Evolutionary conservation across 2,329 filamentous ascomycete genomes (phyloP), one percentile per base, ranked within the genome.

Genomic region (Microascus cirrosus): DNA sequence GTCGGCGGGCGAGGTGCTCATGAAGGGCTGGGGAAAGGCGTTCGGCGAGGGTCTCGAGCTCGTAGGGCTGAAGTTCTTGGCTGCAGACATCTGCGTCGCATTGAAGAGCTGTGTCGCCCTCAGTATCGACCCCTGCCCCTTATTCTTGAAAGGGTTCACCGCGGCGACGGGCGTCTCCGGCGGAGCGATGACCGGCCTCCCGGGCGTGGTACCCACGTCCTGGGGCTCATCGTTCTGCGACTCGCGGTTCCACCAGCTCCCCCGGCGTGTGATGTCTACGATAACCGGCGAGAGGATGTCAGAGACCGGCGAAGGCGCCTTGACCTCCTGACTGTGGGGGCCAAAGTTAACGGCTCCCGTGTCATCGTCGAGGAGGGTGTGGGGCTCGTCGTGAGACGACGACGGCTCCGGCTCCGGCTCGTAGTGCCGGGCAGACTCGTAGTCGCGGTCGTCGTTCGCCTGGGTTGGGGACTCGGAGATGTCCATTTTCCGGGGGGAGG

Each of bases 1-100:
- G 32, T n/a, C 48, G 39, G 45, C 57, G 45, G 56, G 56, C 22
- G 54, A 56, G 54, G 36, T 55, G 20, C 48, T 53, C 20, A 8
- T 2, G 13, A 51, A 56, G n/a, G 15, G 45, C 32, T 48, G 42
- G 51, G 55, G 54, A 48, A 53, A 59, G 34, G 15, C 24, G 52
- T 58, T 42, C 15, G 80, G 80, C 1, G 81, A 84, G 0, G 81
- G 81, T 12, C 80, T 73, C 1, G 80, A 83, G 1, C 79, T 83
- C 0, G 80, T 83, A 22, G 81, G 81, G 59, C 79, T 83, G 53
- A 71, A 66, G 25, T 70, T 71, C 63, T 76, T 80, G 18, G 75
- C 64, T 1, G 73, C 55, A 1, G 80, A 82, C 35, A 71, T 71
- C 61, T 81, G 81, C 0, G 81, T 83, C 61, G 78, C 75, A 1